These are phyloP conservation scores for Cichorium intybus DNA, from an alignment of 140 eudicot genomes.

Conservation along the genomic window DNA sequence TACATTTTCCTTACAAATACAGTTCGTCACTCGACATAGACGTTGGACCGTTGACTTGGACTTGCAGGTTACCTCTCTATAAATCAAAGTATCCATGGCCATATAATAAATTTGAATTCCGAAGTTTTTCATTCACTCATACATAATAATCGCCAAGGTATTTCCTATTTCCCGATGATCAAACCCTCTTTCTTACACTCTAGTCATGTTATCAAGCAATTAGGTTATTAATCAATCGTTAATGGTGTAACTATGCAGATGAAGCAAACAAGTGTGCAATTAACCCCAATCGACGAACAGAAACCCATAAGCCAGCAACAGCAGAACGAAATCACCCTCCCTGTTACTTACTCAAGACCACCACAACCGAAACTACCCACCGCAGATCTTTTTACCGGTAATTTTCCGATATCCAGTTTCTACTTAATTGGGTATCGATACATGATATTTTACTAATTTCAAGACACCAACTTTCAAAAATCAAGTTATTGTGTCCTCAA, in stretches of 20 bases:
- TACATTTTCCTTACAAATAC: background rate
- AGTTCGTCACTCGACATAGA: background rate
- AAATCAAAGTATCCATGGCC: background rate
- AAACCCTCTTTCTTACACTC: background rate
- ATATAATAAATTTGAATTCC: background rate
- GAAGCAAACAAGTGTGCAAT: slow-evolving; percentile 23
- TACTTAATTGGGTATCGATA: background rate
- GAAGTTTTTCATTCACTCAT: background rate
- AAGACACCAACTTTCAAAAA: too few relatives aligned
- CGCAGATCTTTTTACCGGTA: slow-evolving; percentile 14
- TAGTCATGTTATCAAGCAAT: background rate
- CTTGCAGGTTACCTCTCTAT: background rate
- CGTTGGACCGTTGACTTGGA: background rate
- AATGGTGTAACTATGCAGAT: slow-evolving; percentile 5
- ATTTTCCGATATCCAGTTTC: too few relatives aligned
- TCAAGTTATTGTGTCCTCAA: too few relatives aligned
- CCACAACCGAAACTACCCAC: slow-evolving; percentile 4
- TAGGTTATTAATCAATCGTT: background rate
- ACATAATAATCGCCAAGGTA: too few relatives aligned
- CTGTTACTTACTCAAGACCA: background rate
- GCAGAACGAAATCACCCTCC: slow-evolving; percentile 14
- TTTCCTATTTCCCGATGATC: background rate
- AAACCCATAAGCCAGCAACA: slow-evolving; percentile 20
- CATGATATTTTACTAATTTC: too few relatives aligned
- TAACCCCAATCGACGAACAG: slow-evolving; percentile 27